These are phyloP conservation scores for Neonectria sp. DNA, from an alignment of 2,329 filamentous ascomycete species.

Conservation along the genomic window DNA sequence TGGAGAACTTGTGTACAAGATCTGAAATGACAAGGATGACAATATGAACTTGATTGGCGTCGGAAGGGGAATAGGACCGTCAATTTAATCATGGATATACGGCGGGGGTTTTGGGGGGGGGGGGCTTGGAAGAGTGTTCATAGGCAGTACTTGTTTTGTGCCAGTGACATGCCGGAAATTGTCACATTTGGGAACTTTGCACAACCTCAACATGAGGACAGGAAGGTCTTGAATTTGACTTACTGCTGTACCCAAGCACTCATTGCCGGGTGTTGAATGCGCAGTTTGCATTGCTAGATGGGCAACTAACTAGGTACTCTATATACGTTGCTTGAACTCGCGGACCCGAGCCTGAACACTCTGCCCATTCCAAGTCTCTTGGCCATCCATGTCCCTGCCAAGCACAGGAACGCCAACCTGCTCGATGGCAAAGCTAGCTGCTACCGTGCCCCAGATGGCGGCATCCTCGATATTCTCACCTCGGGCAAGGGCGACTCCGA, in stretches of 20 bases:
- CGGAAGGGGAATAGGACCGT: neutral
- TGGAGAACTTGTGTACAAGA: slow-evolving; percentile 79
- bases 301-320: slow-evolving; percentile 24
- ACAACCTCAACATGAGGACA: neutral
- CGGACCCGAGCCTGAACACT: slow-evolving; percentile 66
- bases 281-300: slow-evolving; percentile 6
- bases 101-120: too few relatives aligned
- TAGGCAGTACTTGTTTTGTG: neutral
- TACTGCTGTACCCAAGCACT: slow-evolving; percentile 30
- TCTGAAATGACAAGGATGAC: slow-evolving; percentile 59
- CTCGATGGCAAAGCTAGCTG: slow-evolving; percentile 94
- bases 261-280: slow-evolving; percentile 3
- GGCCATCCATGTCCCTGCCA: slow-evolving; percentile 57
- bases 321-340: slow-evolving; percentile 63
- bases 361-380: slow-evolving; percentile 75
- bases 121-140: neutral
- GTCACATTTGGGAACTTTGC: neutral
- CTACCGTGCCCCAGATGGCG: slow-evolving; percentile 82
- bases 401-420: slow-evolving; percentile 87
- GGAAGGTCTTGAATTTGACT: slow-evolving; percentile 21
- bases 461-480: slow-evolving; percentile 77
- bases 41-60: slow-evolving; percentile 28
- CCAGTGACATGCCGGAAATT: slow-evolving; percentile 14
- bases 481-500: slow-evolving; percentile 71
- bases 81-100: slow-evolving; percentile 2